Percentiles rank a stretch among this genome's conserved stretches.
phyloP scores from a whole-genome alignment of 2,329 filamentous ascomycete species.

The Niveomyces coronatus region DNA sequence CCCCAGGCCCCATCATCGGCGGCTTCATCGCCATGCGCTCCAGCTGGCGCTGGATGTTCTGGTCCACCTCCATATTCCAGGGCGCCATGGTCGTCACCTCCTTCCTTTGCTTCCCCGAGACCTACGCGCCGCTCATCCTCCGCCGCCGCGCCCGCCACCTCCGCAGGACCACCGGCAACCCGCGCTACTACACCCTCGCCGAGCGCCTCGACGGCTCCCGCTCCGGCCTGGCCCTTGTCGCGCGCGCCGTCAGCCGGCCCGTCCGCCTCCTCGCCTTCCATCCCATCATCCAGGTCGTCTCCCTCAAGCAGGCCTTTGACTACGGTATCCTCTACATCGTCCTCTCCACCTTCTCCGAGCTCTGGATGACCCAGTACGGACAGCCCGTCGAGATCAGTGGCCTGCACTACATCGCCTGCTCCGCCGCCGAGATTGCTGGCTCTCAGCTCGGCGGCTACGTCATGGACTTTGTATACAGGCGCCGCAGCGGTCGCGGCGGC shows the following conservation, averaged over 20 bases:
- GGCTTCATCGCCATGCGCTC: constrained; percentile 27
- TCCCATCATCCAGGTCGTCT: constrained; percentile 47
- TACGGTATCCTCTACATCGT: constrained; percentile 56
- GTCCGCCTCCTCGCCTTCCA: constrained; percentile 47
- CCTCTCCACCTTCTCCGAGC: constrained; percentile 47
- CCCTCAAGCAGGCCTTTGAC: constrained; percentile 45
- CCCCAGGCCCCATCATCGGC: constrained; percentile 26
- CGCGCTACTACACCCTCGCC: constrained; percentile 23
- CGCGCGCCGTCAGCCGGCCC: constrained; percentile 38
- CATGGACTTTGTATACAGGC: constrained; percentile 29
- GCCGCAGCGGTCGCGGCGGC: constrained; percentile 12
- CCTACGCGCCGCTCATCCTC: constrained; percentile 27
- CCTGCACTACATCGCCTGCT: constrained; percentile 54
- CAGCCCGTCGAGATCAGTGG: constrained; percentile 48
- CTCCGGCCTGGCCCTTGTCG: constrained; percentile 17
- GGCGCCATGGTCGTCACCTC: constrained; percentile 24
- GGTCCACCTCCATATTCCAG: constrained; percentile 32
- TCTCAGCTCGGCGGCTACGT: constrained; percentile 34
- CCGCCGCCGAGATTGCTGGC: constrained; percentile 50
- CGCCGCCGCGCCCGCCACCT: constrained; percentile 21
- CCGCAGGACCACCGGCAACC: constrained; percentile 22
- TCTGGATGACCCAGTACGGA: constrained; percentile 47
- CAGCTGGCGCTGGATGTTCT: constrained; percentile 37
- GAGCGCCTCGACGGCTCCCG: constrained; percentile 26
- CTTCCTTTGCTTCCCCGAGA: constrained; percentile 26